A percentile compares a stretch with the other conserved stretches of the same genome.
Conservation (phyloP, 768 basidiomycete genomes). For the Calocybe gangraenosa region DNA sequence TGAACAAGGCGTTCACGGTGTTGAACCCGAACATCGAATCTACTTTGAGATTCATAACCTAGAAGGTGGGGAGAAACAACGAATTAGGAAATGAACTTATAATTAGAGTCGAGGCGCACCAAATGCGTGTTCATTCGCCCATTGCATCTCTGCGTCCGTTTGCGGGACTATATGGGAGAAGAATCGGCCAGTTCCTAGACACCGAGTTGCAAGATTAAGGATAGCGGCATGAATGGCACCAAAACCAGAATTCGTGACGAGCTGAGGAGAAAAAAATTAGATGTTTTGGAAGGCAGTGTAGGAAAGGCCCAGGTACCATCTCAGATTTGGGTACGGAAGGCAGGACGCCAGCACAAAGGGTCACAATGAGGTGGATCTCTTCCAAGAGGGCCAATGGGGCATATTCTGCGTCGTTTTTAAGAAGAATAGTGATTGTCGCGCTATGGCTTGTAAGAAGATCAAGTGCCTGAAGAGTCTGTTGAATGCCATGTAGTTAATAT, state of each 20-base stretch:
- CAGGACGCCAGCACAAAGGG: constrained; percentile 63
- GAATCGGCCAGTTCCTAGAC: constrained; percentile 58
- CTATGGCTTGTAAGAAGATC: constrained; percentile 82
- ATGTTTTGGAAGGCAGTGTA: not conserved
- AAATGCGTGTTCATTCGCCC: constrained; percentile 49
- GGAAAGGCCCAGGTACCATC: constrained; percentile 39
- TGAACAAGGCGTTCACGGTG: constrained; percentile 55
- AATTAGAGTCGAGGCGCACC: constrained; percentile 32
- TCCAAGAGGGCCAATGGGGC: constrained; percentile 65
- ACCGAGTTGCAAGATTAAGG: constrained; percentile 67
- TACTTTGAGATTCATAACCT: constrained; percentile 52
- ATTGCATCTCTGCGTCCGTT: constrained; percentile 60
- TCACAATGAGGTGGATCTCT: constrained; percentile 76
- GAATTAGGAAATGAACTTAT: not conserved
- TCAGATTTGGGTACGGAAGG: constrained; percentile 74
- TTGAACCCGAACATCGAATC: constrained; percentile 56
- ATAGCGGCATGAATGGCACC: constrained; percentile 83
- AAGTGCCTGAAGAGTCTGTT: constrained; percentile 46
- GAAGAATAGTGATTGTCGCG: constrained; percentile 76
- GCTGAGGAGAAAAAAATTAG: constrained; percentile 24
- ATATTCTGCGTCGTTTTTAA: constrained; percentile 68
- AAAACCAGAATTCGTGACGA: constrained; percentile 70
- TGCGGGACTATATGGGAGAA: constrained; percentile 54
- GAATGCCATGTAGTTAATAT: not conserved
- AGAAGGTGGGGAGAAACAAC: not conserved